A percentile compares a stretch with the other conserved stretches of the same genome.
Conservation (phyloP, 2,329 filamentous ascomycete species). For the Acarospora socialis region DNA sequence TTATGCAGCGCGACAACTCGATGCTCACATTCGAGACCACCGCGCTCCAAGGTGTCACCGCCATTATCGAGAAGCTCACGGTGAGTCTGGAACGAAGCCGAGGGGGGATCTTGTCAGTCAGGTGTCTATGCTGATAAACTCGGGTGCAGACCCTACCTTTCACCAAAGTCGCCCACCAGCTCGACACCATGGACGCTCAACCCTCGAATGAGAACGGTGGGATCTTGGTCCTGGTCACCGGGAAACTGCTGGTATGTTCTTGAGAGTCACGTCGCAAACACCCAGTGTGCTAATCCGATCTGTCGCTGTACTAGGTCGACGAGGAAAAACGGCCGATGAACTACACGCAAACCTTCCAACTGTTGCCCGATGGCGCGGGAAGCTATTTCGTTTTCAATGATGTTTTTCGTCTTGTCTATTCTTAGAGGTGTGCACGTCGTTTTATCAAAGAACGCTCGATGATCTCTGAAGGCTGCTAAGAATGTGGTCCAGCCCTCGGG, state of each 20-base stretch:
- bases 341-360: constrained; percentile 83
- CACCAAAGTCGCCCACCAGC: constrained; percentile 61
- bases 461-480: too few relatives aligned
- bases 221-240: constrained; percentile 80
- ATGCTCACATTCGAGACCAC: constrained; percentile 86
- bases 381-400: constrained; percentile 88
- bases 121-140: constrained; percentile 12
- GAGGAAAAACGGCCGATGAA: constrained; percentile 76
- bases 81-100: constrained; percentile 37
- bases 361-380: constrained; percentile 50
- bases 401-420: constrained; percentile 78
- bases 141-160: constrained; percentile 73
- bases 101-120: too few relatives aligned
- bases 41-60: constrained; percentile 46
- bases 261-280: neutral
- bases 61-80: constrained; percentile 66
- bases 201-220: constrained; percentile 52
- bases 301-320: constrained; percentile 48
- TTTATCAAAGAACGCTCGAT: too few relatives aligned
- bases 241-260: constrained; percentile 58
- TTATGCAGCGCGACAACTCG: constrained; percentile 62
- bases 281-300: constrained; percentile 11
- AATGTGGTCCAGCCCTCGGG: too few relatives aligned
- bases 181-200: constrained; percentile 69
- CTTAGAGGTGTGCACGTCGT: too few relatives aligned